Base-by-base conservation (phyloP, 1,284 basidiomycete genomes). In the Gomphus bonarii region DNA sequence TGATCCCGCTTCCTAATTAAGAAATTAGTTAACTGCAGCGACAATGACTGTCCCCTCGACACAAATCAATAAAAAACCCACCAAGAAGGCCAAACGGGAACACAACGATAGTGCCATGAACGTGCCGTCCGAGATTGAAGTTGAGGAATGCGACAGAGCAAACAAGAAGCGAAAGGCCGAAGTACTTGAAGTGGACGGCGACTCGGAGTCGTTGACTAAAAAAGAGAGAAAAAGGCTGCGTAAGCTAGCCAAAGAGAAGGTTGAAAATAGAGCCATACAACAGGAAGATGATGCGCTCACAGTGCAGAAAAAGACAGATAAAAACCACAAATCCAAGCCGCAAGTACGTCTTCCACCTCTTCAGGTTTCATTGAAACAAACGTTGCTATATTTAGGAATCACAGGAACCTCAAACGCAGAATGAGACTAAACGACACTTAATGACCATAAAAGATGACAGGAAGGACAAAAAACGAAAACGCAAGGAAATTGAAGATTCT, bases 401-500 rank as follows among this genome's bases (percentile, higher is more conserved):
- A 31, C 46, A 30, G 18, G 46, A 25, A 11, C 20, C 16, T 48
- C n/a, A 14, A 33, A 48, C 11, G 12, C 11, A 31, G 46, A 10
- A 4, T 14, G 14, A 16, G 6, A 3, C 12, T n/a, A 6, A n/a
- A 20, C 28, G 31, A n/a, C 48, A 12, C 8, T 31, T 56, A 8
- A 60, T 61, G 20, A 63, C 60, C 54, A 61, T 63, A 50, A 65
- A 66, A 56, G 62, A 57, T 59, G 64, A 65, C 57, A 68, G 65
- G 60, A 65, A 69, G 63, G 68, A 66, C 42, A 69, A 71, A 65
- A 72, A 68, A 64, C 61, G 62, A 51, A 69, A 68, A 51, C 64
- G 63, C 33, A 63, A 65, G 35, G 64, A 65, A 28, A 68, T 70
- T n/a, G 65, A 63, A 48, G 59, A 61, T 36, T 62, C 65, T 25